Base-by-base conservation (phyloP, 495 filamentous ascomycete genomes). In the Pyrenula massariospora region DNA sequence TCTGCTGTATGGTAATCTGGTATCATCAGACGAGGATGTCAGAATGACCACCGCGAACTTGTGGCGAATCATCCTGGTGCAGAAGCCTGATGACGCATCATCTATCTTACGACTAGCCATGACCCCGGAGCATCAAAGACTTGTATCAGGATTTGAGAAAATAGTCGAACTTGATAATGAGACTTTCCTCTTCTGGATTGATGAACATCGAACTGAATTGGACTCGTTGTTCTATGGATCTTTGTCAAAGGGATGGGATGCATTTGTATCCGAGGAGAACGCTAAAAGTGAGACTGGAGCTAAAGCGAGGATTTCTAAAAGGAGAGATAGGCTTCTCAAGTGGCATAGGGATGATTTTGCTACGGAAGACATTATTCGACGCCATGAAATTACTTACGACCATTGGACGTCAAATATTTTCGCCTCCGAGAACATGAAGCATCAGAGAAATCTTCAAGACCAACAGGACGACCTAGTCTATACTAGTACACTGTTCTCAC, bases 331-430 rank as follows among this genome's bases (percentile, higher is more conserved):
- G 60, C 74, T 98, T 12, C 87, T 79, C 64, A 76, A 84, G 53
- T 95, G 90, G 90, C 79, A 83, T 48, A 66, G 72, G 2, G 81
- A 90, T 53, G 82, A 84, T 57, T 68, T 81, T 24, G 75, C 78
- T 51, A 75, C 76, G 21, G 88, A 95, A 50, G 85, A 87, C 57
- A 73, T 85, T 47, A 77, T 86, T 52, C 79, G 84, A 54, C 84
- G 84, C 12, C 90, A 96, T 63, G 88, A 95, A 60, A 84, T 84
- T 58, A 84, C 88, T 1, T 87, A 90, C 55, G 84, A 83, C 53
- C 84, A 91, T 55, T 97, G 92, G 94, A 85, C 89, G 71, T 87
- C 89, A 56, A 96, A 95, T 59, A 94, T 97, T 48, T 91, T 91
- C 66, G 82, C 86, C 57, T 88, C 91, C 0, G 93, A 98, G 67